Evolutionary conservation across 495 filamentous ascomycete genomes (phyloP), one percentile per base, ranked within the genome.

Genomic region (Aspergillus carlsbadensis): DNA sequence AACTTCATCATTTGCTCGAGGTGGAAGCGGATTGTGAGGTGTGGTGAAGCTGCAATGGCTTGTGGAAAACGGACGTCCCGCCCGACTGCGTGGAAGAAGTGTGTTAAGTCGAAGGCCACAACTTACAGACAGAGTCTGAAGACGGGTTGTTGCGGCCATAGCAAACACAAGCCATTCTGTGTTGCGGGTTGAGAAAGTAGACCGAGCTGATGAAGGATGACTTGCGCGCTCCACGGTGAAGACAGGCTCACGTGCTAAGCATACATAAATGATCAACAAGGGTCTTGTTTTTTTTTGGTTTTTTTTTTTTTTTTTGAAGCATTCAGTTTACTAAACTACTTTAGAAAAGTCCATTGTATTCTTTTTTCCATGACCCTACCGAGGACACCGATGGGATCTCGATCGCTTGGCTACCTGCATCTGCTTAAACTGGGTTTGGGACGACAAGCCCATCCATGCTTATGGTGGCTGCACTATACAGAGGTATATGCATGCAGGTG

Each of bases 1-100:
- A 54, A 97, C 87, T 63, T 92, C 86, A 60, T 91, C 85, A 65
- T 89, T 81, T 14, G 80, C 79, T 17, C 81, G 80, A 51, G 71
- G 70, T 11, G 66, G 53, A 41, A 66, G 63, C 5, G 69, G 39
- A 20, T 67, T 60, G 20, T 57, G 65, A 35, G 53, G 59, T 18
- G 65, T 61, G 29, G 52, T 59, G 49, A 57, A 57, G 26, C 61
- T 64, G 11, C 15, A 18, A 17, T 14, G 53, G 22, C 35, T 43
- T 41, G 58, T 56, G 14, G 48, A 57, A 42, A 57, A 51, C 21
- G 18, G 50, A 34, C 58, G 49, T 29, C 33, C 3, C 21, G 22
- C 34, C 6, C 20, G 54, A 54, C 40, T 21, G 31, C 17, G 22
- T 20, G 37, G 18, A 24, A 18, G 29, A 42, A 51, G 10, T n/a